Base-by-base conservation (phyloP, 2,329 filamentous ascomycete species). In the Lasiodiplodia hormozganensis region DNA sequence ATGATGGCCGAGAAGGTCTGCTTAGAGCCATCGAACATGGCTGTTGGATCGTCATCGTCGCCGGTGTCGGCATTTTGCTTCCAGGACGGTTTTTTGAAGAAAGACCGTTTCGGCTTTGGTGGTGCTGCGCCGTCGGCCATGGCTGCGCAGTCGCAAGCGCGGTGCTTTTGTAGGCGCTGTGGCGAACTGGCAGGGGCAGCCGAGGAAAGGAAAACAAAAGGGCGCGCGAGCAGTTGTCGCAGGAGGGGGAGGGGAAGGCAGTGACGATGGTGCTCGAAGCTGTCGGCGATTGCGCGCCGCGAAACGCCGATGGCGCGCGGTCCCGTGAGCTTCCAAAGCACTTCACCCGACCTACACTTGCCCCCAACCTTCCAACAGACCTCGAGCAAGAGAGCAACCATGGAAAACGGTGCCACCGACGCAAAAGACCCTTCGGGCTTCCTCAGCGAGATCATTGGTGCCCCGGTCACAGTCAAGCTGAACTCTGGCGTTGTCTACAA, bases 401-500 rank as follows among this genome's bases (percentile, higher is more conserved):
- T 94, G 92, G 93, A 94, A 82, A 95, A 94, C 84, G 89, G 88
- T 70, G 85, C 85, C 71, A 82, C 81, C 69, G 93, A 96, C 81
- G 92, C 93, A 71, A 95, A 93, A 80, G 96, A 99, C 80, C 96
- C 96, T 4, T 97, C 94, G 14, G 90, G 92, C 73, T 99, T 99
- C 81, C 85, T 99, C 69, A 90, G 92, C 80, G 93, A 97, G 78
- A 97, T 99, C 78, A 97, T 97, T 76, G 94, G 95, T 70, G 93
- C 93, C 72, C 89, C 93, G 47, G 96, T 99, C 73, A 96, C 93
- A 1, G 95, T 99, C 73, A 98, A 98, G 84, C 87, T 99, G 74
- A 99, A 99, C 83, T 97, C 94, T n/a, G 96, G 96, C 67, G 94
- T 97, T 70, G 90, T 98, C 71, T 99, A 97, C 87, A 97, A 96